phyloP scores from a whole-genome alignment of 2,329 filamentous ascomycete genomes.

The Gaeumannomyces sp. region DNA sequence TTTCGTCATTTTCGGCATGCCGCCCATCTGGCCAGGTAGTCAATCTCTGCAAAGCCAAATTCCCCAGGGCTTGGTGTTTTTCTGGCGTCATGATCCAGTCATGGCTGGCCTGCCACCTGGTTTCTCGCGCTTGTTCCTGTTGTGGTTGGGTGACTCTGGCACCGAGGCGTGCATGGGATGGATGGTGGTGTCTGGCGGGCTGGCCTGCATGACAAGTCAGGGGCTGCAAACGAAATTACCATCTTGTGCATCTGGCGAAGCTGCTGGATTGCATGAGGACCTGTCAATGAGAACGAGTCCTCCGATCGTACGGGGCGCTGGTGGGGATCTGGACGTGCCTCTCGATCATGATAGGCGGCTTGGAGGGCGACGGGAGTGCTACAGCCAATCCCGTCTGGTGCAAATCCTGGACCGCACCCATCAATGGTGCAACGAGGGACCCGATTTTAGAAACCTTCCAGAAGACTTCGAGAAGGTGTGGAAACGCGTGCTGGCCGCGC shows the following conservation, averaged over 20 bases:
- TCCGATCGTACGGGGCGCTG: no score
- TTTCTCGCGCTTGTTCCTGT: not conserved
- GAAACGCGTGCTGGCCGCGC: not conserved
- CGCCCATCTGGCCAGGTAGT: not conserved
- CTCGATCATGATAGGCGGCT: not conserved
- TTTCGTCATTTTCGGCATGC: not conserved
- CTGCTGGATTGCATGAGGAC: not conserved
- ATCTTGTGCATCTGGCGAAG: not conserved
- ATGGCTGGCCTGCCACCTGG: not conserved
- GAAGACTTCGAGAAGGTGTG: conserved; percentile 12
- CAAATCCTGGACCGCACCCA: not conserved
- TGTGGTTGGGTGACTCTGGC: not conserved
- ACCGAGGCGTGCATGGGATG: no score
- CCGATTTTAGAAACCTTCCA: conserved; percentile 11
- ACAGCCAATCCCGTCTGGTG: not conserved
- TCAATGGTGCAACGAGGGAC: not conserved
- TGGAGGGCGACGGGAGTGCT: conserved; percentile 5
- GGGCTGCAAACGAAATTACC: not conserved
- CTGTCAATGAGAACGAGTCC: no score
- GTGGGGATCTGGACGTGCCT: not conserved
- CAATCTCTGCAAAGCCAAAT: not conserved
- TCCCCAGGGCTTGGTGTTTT: not conserved
- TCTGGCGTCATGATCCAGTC: not conserved
- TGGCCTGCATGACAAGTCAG: not conserved
- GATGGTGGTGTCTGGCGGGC: no score